phyloP scores from a whole-genome alignment of 2,329 filamentous ascomycete species.

The Chaetomium olivaceum region DNA sequence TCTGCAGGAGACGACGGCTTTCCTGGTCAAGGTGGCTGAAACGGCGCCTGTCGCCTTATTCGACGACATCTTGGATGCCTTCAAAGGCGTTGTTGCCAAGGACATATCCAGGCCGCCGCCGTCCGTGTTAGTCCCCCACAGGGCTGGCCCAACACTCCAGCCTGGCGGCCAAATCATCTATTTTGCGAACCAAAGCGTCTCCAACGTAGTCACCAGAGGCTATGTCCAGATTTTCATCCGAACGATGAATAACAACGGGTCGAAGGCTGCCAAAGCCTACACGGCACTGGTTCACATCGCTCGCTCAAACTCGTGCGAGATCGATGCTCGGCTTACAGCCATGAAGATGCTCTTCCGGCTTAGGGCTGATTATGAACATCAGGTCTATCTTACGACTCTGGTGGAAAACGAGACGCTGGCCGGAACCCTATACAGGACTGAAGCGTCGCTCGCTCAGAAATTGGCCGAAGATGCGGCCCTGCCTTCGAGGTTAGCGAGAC shows the following conservation, averaged over 20 bases:
- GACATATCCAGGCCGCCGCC: constrained; percentile 50
- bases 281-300: constrained; percentile 65
- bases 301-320: constrained; percentile 59
- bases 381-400: constrained; percentile 68
- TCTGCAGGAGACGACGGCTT: constrained; percentile 64
- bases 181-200: constrained; percentile 52
- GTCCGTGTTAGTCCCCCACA: constrained; percentile 34
- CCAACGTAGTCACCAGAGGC: constrained; percentile 70
- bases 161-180: constrained; percentile 36
- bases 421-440: constrained; percentile 66
- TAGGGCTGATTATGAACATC: constrained; percentile 77
- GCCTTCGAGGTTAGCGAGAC: constrained; percentile 46
- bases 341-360: constrained; percentile 81
- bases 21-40: constrained; percentile 65
- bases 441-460: constrained; percentile 53
- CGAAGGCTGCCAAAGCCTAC: constrained; percentile 65
- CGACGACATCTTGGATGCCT: constrained; percentile 54
- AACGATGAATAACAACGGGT: constrained; percentile 64
- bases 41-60: constrained; percentile 61
- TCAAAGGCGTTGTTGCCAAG: constrained; percentile 52
- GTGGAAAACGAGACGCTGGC: constrained; percentile 75
- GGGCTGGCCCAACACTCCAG: constrained; percentile 31
- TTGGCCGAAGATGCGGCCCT: constrained; percentile 54
- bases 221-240: constrained; percentile 76
- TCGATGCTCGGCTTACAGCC: constrained; percentile 70